Conservation (phyloP, 2,329 filamentous ascomycete species). For the Pyricularia pennisetigena region DNA sequence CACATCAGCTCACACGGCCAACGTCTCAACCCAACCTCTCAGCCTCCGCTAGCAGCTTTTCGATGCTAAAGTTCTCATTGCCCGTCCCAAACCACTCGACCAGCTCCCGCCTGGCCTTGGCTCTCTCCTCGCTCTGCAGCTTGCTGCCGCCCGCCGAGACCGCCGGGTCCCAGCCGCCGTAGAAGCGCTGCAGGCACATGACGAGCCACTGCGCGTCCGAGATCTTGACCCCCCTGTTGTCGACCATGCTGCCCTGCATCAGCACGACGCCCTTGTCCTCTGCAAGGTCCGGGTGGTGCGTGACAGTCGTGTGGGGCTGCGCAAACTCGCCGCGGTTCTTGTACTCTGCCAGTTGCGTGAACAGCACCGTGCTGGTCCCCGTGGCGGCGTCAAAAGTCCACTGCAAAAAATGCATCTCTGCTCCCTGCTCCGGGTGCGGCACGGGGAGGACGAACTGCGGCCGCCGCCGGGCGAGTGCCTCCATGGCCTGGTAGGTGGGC, state of each 20-base stretch:
- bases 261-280: slow-evolving; percentile 69
- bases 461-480: slow-evolving; percentile 58
- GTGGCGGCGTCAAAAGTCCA: slow-evolving; percentile 75
- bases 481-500: slow-evolving; percentile 64
- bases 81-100: slow-evolving; percentile 75
- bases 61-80: slow-evolving; percentile 69
- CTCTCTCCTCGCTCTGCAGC: slow-evolving; percentile 31
- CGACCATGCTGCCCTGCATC: slow-evolving; percentile 72
- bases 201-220: slow-evolving; percentile 84
- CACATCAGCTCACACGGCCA: not conserved
- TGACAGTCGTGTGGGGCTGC: slow-evolving; percentile 86
- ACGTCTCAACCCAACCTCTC: slow-evolving; percentile 58
- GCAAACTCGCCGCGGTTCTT: slow-evolving; percentile 85
- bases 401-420: slow-evolving; percentile 93
- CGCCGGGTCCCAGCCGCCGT: slow-evolving; percentile 51
- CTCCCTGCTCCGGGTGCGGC: slow-evolving; percentile 56
- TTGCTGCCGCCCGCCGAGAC: slow-evolving; percentile 20
- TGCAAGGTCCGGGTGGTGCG: slow-evolving; percentile 77
- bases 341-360: slow-evolving; percentile 89
- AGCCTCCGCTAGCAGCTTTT: slow-evolving; percentile 78
- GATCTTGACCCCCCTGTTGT: slow-evolving; percentile 64
- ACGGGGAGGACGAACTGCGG: slow-evolving; percentile 90
- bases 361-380: slow-evolving; percentile 67
- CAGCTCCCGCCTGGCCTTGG: slow-evolving; percentile 55
- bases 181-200: slow-evolving; percentile 92